A percentile compares a stretch with the other conserved stretches of the same genome.
These are phyloP conservation scores for Paraphoma sp. DNA, from an alignment of 2,329 filamentous ascomycete species.

Conservation along the genomic window DNA sequence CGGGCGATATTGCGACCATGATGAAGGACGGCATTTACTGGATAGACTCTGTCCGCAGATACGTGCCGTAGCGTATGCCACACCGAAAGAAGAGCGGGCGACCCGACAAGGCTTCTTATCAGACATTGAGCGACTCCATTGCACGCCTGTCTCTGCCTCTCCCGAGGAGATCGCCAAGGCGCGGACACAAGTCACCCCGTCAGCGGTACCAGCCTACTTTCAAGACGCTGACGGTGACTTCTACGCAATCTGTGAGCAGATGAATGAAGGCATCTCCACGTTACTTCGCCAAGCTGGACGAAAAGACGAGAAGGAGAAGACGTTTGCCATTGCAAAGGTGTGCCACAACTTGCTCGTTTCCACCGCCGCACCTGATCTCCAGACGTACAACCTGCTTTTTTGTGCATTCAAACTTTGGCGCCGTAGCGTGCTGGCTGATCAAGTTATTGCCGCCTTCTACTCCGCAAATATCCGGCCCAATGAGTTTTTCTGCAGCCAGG, in stretches of 20 bases:
- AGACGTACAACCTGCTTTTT: slow-evolving; percentile 75
- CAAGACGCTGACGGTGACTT: slow-evolving; percentile 50
- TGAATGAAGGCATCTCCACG: slow-evolving; percentile 40
- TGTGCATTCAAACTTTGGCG: slow-evolving; percentile 60
- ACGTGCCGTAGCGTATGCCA: slow-evolving; percentile 22
- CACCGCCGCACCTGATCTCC: slow-evolving; percentile 66
- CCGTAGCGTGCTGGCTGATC: slow-evolving; percentile 29
- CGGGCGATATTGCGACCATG: slow-evolving; percentile 5
- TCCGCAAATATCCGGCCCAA: slow-evolving; percentile 53
- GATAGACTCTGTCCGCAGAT: slow-evolving; percentile 22
- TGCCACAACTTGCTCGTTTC: slow-evolving; percentile 72
- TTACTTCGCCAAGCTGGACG: slow-evolving; percentile 20
- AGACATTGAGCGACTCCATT: slow-evolving; percentile 20
- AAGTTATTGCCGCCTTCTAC: slow-evolving; percentile 41
- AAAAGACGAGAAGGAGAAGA: slow-evolving; percentile 17
- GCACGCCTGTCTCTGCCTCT: slow-evolving; percentile 10
- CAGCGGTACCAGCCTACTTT: slow-evolving; percentile 39
- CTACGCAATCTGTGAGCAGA: slow-evolving; percentile 30
- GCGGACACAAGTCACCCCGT: slow-evolving; percentile 11
- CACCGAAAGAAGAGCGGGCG: background rate
- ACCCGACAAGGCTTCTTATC: slow-evolving; percentile 23
- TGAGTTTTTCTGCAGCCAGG: slow-evolving; percentile 51
- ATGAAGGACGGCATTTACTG: slow-evolving; percentile 6
- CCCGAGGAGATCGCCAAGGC: slow-evolving; percentile 16
- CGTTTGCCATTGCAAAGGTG: slow-evolving; percentile 44